Base-by-base conservation (phyloP, 2,329 filamentous ascomycete genomes). In the Cordyceps javanica region DNA sequence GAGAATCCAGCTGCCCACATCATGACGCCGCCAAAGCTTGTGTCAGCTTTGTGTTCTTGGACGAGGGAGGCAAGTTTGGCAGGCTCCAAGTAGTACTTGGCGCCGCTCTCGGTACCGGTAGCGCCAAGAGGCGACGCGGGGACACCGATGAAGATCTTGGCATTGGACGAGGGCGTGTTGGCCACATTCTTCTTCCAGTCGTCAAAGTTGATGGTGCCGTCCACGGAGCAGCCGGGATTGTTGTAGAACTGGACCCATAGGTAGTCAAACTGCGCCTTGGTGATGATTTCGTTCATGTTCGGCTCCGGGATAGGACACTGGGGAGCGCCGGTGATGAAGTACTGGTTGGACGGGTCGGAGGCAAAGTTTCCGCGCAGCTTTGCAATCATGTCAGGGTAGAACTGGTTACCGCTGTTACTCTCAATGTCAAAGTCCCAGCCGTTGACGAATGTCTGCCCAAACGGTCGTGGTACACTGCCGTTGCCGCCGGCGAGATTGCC, bases 211-310 rank as follows among this genome's bases (percentile, higher is more conserved):
- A 73, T 70, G 26, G 64, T 63, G 2, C 63, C 62, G n/a, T 69
- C 66, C 19, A 70, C 72, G 19, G 70, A 66, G 60, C 74, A 75
- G 26, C 61, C 63, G 0, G 67, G 66, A 61, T 77, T 77, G 65
- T 77, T 77, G 67, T 77, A 77, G 67, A 76, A 77, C 62, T 77
- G 74, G 13, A 76, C 66, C 60, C 68, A 75, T 13, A 77, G 63
- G 46, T 69, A 67, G 60, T 77, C 75, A 59, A 77, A 77, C 39
- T 64, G 59, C 39, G 70, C 66, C 19, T 64, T 44, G 28, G 69
- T 58, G 57, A 78, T 69, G 61, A 77, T 73, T 25, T 63, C 63
- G 59, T 68, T 66, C 74, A 77, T 77, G 63, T 72, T 67, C 61
- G 63, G n/a, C 48, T 67, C 59, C 3, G 57, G 52, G 21, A 72